Evolutionary conservation across 345 rosid genomes (phyloP), one percentile per base, ranked within the genome.

Genomic region (Barbarea vulgaris): DNA sequence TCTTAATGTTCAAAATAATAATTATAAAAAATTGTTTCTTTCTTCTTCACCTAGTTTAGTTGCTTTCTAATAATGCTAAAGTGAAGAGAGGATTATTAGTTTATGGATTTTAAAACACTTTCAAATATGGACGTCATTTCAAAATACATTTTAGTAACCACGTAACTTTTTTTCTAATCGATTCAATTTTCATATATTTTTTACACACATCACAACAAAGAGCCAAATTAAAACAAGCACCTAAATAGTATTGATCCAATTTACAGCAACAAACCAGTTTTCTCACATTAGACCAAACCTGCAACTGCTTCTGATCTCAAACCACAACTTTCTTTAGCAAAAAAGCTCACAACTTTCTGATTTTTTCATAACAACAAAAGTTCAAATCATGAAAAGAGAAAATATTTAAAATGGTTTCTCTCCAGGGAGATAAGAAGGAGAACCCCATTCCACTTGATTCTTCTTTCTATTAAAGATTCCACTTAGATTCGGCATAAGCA

Each of bases 361-460:
- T 27, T 64, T 41, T 41, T 36, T 54, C 36, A 55, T 25, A 70
- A 36, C 59, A 70, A 36, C 52, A 9, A 64, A 77, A 55, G 42
- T 55, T 55, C 71, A 70, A 70, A 55, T 36, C 53, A 25, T 81
- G 66, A 80, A 19, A 42, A 77, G 80, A 81, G 76, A 28, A 77
- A 34, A 52, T 4, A 39, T 53, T 87, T 80, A 87, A 42, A 84
- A n/a, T 51, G 86, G 85, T 81, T 79, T 86, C 84, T 85, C 97
- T 48, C 92, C 92, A 13, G 96, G 88, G 51, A 88, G 85, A 72
- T 79, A 85, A 28, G 96, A 94, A 55, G 93, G 88, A 36, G 97
- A 86, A 33, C 97, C 96, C 57, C 97, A 92, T 68, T 91, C 96
- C 15, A 81, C 72, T 80, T 88, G 96, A 83, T 84, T 90, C 91